phyloP scores from a whole-genome alignment of 176 grass and related monocot genomes.

The Eremochloa ophiuroides region DNA sequence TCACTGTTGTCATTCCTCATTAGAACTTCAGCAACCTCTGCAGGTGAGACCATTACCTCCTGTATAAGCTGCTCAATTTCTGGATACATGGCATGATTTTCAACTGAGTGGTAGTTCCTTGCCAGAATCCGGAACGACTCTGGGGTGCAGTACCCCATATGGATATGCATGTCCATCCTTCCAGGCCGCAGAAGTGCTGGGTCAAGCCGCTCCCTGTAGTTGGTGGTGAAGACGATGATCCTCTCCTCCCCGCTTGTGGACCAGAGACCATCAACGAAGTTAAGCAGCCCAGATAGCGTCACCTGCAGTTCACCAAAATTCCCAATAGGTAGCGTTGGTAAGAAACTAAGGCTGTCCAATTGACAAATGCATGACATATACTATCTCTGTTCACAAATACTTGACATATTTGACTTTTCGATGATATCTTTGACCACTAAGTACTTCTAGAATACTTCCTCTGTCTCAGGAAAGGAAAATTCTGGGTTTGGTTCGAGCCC shows the following conservation, averaged over 20 bases:
- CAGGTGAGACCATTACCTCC: slow-evolving; percentile 24
- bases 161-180: slow-evolving; percentile 47
- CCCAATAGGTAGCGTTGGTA: not conserved
- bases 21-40: slow-evolving; percentile 29
- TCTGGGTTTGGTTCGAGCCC: not conserved
- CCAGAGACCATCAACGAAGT: slow-evolving; percentile 27
- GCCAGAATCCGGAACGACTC: slow-evolving; percentile 33
- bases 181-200: slow-evolving; percentile 33
- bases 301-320: slow-evolving; percentile 22
- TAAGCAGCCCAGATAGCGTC: slow-evolving; percentile 32
- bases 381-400: not conserved
- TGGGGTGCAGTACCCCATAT: slow-evolving; percentile 32
- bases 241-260: slow-evolving; percentile 43
- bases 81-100: slow-evolving; percentile 21
- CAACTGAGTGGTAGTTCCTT: slow-evolving; percentile 32
- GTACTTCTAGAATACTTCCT: too few relatives aligned
- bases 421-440: not conserved
- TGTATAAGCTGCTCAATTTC: slow-evolving; percentile 16
- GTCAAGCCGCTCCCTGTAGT: slow-evolving; percentile 35
- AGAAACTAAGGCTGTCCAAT: not conserved
- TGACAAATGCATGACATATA: not conserved
- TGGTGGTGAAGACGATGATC: slow-evolving; percentile 38
- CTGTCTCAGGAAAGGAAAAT: too few relatives aligned
- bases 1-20: slow-evolving; percentile 25
- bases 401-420: not conserved